These are phyloP conservation scores for Rhodocollybia butyracea DNA, from an alignment of 768 basidiomycete genomes.

Conservation along the genomic window DNA sequence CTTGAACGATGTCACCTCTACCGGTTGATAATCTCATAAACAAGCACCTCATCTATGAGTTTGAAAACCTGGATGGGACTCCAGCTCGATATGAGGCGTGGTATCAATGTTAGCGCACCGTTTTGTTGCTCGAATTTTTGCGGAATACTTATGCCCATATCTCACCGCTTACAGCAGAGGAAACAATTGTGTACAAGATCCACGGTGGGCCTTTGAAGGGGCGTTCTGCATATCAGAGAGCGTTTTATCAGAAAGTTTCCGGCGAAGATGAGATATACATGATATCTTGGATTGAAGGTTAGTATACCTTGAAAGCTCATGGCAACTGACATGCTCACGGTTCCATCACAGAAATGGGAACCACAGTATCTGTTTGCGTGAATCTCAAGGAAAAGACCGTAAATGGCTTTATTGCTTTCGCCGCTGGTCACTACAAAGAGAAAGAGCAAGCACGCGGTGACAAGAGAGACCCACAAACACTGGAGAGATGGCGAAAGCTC, in stretches of 20 bases:
- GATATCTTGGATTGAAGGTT: neutral
- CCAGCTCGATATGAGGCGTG: neutral
- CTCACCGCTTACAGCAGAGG: neutral
- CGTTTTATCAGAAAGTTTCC: neutral
- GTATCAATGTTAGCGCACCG: neutral
- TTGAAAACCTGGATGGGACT: neutral
- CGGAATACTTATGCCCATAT: neutral
- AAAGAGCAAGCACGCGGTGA: neutral
- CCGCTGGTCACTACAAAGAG: neutral
- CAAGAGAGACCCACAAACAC: neutral
- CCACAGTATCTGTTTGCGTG: neutral
- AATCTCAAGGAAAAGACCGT: neutral
- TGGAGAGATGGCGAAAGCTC: neutral
- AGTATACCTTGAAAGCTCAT: conserved; percentile 17
- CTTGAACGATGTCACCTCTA: too few species aligned
- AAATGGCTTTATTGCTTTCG: neutral
- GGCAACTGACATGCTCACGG: neutral
- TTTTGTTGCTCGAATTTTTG: neutral
- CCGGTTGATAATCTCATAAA: too few species aligned
- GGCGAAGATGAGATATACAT: neutral
- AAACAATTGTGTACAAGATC: neutral
- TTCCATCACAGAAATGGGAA: neutral
- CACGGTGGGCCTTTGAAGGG: neutral
- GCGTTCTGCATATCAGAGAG: neutral
- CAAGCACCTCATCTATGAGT: neutral